These are phyloP conservation scores for Tricholoma hemisulphureum DNA, from an alignment of 768 basidiomycete genomes.

Conservation along the genomic window DNA sequence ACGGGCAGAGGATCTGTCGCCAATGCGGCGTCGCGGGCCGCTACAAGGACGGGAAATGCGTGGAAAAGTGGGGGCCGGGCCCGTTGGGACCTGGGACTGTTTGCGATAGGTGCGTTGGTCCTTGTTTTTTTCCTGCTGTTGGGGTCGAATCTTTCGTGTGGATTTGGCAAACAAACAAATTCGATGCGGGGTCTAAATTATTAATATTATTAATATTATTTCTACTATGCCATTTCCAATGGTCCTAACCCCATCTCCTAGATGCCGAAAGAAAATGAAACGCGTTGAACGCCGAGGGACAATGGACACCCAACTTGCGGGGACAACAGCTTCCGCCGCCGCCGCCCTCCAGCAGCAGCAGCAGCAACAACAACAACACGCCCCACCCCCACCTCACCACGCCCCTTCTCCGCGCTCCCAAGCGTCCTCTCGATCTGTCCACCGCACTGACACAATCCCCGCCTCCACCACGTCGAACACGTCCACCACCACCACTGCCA, in stretches of 20 bases:
- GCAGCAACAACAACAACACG: conserved; percentile 18
- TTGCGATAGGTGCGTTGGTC: conserved; percentile 60
- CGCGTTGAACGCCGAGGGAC: conserved; percentile 75
- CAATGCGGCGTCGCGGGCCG: conserved; percentile 72
- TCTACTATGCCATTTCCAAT: too few species aligned
- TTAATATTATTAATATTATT: too few species aligned
- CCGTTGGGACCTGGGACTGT: conserved; percentile 83
- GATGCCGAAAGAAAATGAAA: conserved; percentile 86
- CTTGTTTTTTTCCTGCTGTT: background rate
- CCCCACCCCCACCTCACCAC: conserved; percentile 2
- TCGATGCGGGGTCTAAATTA: too few species aligned
- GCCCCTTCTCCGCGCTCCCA: background rate
- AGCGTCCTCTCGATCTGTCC: conserved; percentile 10
- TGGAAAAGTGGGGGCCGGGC: conserved; percentile 87
- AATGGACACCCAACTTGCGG: conserved; percentile 42
- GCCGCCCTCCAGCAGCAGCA: conserved; percentile 21
- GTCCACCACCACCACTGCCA: too few species aligned
- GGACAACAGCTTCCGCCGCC: conserved; percentile 6
- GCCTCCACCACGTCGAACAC: too few species aligned
- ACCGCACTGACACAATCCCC: conserved; percentile 19
- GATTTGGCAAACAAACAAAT: too few species aligned
- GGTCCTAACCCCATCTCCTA: conserved; percentile 24
- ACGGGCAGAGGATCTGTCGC: conserved; percentile 74
- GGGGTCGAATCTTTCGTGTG: too few species aligned
- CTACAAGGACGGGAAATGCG: conserved; percentile 83